Evolutionary conservation across 164 flowering plant genomes (phyloP), one percentile per base, ranked within the genome.

Genomic region (Stephania yunnanensis): DNA sequence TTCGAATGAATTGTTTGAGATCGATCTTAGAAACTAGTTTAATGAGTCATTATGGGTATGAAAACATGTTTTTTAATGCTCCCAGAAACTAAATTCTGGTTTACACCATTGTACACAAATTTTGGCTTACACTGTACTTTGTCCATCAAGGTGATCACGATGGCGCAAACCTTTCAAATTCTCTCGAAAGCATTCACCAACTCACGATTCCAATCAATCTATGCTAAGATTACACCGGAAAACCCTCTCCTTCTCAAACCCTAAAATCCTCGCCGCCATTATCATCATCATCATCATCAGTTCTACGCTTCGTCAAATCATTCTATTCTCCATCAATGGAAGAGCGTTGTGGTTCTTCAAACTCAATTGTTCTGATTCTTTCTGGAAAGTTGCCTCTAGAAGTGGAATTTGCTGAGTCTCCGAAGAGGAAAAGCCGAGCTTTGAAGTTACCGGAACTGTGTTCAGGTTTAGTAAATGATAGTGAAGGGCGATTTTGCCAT

Each of bases 351-450:
- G 11, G 42, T 22, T 63, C 55, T 61, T 44, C 46, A 10, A 15
- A 65, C 25, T 68, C 72, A 7, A 77, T 75, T 73, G 20, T 71
- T 44, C 76, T 93, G 64, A 86, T 90, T 66, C 69, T 94, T 11
- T 73, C 78, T 69, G 98, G 97, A 44, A 95, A 93, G 77, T 87
- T 93, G 15, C 25, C 79, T 68, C 75, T 74, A 1, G 98, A 93
- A 71, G 77, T 53, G 29, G 91, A 91, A 66, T 50, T 84, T 15
- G 95, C 98, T 0, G 74, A 76, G 55, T 78, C 85, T 29, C 46
- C 92, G 65, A 87, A 83, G 82, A 36, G 44, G 55, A 86, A 36
- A 36, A 0, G 69, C 17, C 76, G 76, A 76, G 53, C 74, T 19
- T 74, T 93, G 66, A 89, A 88, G 71, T 87, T 92, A 31, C 87